Base-by-base conservation (phyloP, 352 stramenopile genomes). In the Globisporangium ultimum region DNA sequence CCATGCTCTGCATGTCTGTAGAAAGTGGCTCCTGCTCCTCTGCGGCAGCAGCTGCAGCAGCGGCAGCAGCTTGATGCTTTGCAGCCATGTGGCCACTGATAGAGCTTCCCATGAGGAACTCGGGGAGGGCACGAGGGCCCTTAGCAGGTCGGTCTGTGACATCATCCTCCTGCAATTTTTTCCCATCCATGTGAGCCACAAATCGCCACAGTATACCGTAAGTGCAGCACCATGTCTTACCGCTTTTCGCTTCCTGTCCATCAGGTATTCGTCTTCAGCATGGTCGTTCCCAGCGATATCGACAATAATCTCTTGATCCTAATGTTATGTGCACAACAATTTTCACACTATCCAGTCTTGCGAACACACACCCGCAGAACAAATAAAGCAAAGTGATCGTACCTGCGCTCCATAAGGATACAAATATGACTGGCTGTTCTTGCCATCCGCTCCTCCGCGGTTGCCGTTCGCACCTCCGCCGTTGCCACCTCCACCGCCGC, bases 11-110 rank as follows among this genome's bases (percentile, higher is more conserved):
- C 28, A 85, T 70, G 1, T 62, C 63, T 12, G 62, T 71, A 21
- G 75, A 64, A 18, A 78, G 63, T 20, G 71, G 42, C 13, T 57
- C 54, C 8, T 74, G 40, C 38, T 76, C 60, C 55, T 90, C 68
- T 20, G 75, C 46, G 2, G 60, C 55, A 15, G 53, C 42, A 14
- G 55, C 64, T 22, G 61, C 61, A 14, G 64, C 70, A 2, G 59
- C 62, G 0, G 53, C 61, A 14, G 70, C 65, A 7, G 63, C 64
- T 18, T 70, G 56, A 53, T 96, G 82, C 55, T 96, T 96, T 3
- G 84, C 80, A 17, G 80, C 84, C 72, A 96, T 84, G 59, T 96
- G 84, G 0, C 84, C 84, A 73, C 84, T 96, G 64, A 96, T 96
- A 0, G 78, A 91, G 55, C 84, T 96, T 20, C 84, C 84, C 47